Percentiles rank a stretch among this genome's conserved stretches.
Evolutionary conservation across 257 asterid species (phyloP).

Genomic region (Hygrophila difformis): DNA sequence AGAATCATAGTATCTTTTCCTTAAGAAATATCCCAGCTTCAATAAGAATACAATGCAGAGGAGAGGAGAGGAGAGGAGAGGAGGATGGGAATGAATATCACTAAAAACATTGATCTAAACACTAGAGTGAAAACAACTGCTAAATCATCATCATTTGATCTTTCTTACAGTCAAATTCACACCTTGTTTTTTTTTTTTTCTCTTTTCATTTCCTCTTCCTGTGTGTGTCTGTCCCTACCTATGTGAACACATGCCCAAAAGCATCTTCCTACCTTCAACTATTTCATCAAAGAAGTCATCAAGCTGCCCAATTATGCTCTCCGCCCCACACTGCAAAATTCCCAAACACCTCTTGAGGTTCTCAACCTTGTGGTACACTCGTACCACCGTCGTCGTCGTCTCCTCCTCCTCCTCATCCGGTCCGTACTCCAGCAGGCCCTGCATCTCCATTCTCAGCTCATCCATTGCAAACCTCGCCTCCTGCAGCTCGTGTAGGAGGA

Average conservation of each 20-base stretch:
- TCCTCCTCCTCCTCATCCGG: too few species aligned
- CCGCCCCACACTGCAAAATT: conserved; percentile 58
- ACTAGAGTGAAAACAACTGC: too few species aligned
- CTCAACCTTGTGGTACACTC: conserved; percentile 43
- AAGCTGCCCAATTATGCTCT: conserved; percentile 63
- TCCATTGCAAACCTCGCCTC: conserved; percentile 25
- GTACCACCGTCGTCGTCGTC: conserved; percentile 4
- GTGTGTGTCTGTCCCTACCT: conserved; percentile 21
- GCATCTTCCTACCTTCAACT: conserved; percentile 80
- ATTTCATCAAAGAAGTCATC: conserved; percentile 96
- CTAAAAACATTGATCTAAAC: too few species aligned
- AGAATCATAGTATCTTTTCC: conserved; percentile 41
- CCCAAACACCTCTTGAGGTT: conserved; percentile 56
- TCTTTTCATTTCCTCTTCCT: conserved; percentile 4
- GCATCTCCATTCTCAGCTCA: conserved; percentile 36
- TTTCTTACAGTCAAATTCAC: conserved; percentile 24
- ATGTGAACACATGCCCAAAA: conserved; percentile 49
- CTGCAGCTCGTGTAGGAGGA: conserved; percentile 39
- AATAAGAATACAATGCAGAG: conserved; percentile 9
- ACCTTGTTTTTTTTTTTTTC: not conserved
- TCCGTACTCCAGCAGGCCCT: conserved; percentile 23
- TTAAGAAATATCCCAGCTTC: conserved; percentile 16
- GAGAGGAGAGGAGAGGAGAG: too few species aligned
- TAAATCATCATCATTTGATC: conserved; percentile 14
- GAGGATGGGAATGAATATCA: too few species aligned